Conservation (phyloP, 2,329 filamentous ascomycete species). For the Aspergillus aculeatus region DNA sequence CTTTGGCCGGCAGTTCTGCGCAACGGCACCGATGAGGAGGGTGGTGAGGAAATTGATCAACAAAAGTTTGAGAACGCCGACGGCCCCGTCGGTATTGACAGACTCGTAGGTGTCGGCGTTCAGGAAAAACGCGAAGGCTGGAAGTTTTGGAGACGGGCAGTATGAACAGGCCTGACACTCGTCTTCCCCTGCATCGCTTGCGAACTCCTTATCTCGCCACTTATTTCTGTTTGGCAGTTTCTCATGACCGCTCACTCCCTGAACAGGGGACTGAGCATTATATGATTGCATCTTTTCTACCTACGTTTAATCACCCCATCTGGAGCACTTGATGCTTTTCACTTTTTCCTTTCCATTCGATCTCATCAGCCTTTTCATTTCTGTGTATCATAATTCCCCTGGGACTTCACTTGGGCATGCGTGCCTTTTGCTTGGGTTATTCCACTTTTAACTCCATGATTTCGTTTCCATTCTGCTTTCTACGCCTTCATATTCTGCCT, state of each 20-base stretch:
- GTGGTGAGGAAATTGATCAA: constrained; percentile 88
- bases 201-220: neutral
- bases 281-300: constrained; percentile 1
- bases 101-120: constrained; percentile 75
- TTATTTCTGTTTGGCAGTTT: neutral
- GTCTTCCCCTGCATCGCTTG: neutral
- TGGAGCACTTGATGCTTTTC: neutral
- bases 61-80: constrained; percentile 83
- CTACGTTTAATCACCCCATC: constrained; percentile 3
- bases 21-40: constrained; percentile 76
- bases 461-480: neutral
- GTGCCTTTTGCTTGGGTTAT: neutral
- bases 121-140: constrained; percentile 72
- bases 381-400: constrained; percentile 13
- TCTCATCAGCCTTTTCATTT: constrained; percentile 8
- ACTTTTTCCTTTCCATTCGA: neutral
- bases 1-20: constrained; percentile 89
- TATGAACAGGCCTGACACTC: neutral
- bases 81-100: constrained; percentile 81
- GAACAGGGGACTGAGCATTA: constrained; percentile 1
- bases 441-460: neutral
- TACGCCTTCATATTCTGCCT: neutral
- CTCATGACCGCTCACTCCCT: constrained; percentile 4
- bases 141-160: constrained; percentile 72
- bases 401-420: neutral